Conservation (phyloP, 345 rosid genomes). For the Brassica juncea region DNA sequence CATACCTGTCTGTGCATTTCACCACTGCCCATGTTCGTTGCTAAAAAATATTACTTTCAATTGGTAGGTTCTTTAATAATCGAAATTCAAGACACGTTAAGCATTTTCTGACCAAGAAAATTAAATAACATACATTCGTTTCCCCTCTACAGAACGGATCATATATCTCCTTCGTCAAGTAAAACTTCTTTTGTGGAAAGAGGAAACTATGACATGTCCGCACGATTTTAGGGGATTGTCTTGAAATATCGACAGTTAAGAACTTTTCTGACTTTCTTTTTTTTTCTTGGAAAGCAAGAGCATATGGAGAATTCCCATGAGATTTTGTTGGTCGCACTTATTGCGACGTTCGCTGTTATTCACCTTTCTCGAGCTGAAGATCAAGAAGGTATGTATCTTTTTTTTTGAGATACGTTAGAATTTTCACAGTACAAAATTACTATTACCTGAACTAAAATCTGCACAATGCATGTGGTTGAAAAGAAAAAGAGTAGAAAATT, state of each 20-base stretch:
- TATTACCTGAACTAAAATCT: neutral
- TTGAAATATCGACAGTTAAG: neutral
- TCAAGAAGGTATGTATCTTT: conserved; percentile 38
- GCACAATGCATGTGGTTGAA: neutral
- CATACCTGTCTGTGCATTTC: neutral
- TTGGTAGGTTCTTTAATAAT: neutral
- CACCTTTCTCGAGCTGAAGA: conserved; percentile 34
- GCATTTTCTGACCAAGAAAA: neutral
- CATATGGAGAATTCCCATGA: conserved; percentile 7
- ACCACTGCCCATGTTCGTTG: neutral
- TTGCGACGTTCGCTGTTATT: neutral
- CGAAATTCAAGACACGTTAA: too few relatives aligned
- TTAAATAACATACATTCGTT: neutral
- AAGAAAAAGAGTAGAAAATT: neutral
- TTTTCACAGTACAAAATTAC: neutral
- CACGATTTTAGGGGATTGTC: conserved; percentile 16
- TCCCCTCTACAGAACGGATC: too few relatives aligned
- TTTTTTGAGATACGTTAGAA: neutral
- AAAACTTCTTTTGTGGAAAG: too few relatives aligned
- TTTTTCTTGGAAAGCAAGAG: neutral
- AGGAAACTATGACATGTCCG: neutral
- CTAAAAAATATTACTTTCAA: neutral
- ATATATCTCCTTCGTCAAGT: too few relatives aligned
- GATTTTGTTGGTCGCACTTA: conserved; percentile 15
- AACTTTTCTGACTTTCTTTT: neutral